These are phyloP conservation scores for Corchorus olitorius DNA, from an alignment of 345 rosid species.

Conservation along the genomic window DNA sequence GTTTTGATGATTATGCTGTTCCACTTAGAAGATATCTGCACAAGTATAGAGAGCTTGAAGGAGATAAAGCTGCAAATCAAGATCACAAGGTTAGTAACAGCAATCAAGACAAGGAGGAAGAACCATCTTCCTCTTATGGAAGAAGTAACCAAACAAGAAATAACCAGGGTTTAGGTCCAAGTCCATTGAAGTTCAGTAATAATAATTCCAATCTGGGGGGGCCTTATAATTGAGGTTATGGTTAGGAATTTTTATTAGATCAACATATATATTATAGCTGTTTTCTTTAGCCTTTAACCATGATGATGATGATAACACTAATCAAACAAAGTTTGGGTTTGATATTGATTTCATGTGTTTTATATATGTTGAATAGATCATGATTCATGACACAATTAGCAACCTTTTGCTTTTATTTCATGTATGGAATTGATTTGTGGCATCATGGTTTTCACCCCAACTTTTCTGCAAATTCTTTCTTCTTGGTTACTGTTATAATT, in stretches of 20 bases:
- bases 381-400: neutral
- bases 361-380: neutral
- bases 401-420: neutral
- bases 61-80: slow-evolving; percentile 27
- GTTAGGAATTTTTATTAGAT: neutral
- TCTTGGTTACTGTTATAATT: neutral
- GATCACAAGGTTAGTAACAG: slow-evolving; percentile 19
- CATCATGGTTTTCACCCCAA: neutral
- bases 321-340: neutral
- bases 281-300: neutral
- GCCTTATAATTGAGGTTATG: slow-evolving; percentile 15
- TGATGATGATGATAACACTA: slow-evolving; percentile 8
- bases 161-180: neutral
- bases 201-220: neutral
- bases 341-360: neutral
- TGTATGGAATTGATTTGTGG: neutral
- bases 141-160: neutral
- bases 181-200: slow-evolving; percentile 12
- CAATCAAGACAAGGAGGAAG: slow-evolving; percentile 22
- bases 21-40: slow-evolving; percentile 32
- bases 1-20: slow-evolving; percentile 32
- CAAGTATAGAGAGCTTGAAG: slow-evolving; percentile 36
- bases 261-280: neutral
- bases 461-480: neutral
- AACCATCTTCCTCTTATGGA: neutral